A percentile compares a stretch with the other conserved stretches of the same genome.
Evolutionary conservation across 192 early-diverging fungal genomes (phyloP).

Genomic region (Coemansia interrupta): DNA sequence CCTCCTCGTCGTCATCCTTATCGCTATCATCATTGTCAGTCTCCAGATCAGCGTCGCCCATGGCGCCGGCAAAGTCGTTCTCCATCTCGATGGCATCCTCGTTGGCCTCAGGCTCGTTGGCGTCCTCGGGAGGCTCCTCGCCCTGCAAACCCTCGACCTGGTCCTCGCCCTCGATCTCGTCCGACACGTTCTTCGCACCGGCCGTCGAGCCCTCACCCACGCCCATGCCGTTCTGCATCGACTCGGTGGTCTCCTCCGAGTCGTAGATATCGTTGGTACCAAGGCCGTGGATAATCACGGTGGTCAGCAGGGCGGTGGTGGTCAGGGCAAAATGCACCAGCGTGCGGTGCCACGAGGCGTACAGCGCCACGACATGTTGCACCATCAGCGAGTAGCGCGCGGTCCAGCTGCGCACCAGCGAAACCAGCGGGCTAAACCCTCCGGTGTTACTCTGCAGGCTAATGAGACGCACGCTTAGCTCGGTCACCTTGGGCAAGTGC

Average conservation of each 20-base stretch:
- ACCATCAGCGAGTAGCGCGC: conserved; percentile 44
- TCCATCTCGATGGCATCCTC: conserved; percentile 95
- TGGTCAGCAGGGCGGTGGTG: conserved; percentile 22
- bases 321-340: conserved; percentile 63
- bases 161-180: conserved; percentile 96
- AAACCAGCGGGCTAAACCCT: not conserved
- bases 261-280: conserved; percentile 75
- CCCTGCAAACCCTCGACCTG: conserved; percentile 89
- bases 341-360: conserved; percentile 63
- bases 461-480: conserved; percentile 15
- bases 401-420: conserved; percentile 37
- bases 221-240: conserved; percentile 63
- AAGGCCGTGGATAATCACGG: conserved; percentile 79
- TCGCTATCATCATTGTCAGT: conserved; percentile 75
- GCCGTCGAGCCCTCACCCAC: conserved; percentile 91
- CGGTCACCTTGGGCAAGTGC: conserved; percentile 28
- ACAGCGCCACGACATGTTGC: conserved; percentile 57
- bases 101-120: conserved; percentile 63
- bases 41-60: conserved; percentile 84
- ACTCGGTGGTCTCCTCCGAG: conserved; percentile 57
- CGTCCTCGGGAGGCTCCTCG: conserved; percentile 57
- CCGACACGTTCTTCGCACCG: conserved; percentile 86
- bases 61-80: conserved; percentile 87
- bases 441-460: not conserved
- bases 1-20: conserved; percentile 63